phyloP scores from a whole-genome alignment of 2,329 filamentous ascomycete genomes.

The Didymella sp. region DNA sequence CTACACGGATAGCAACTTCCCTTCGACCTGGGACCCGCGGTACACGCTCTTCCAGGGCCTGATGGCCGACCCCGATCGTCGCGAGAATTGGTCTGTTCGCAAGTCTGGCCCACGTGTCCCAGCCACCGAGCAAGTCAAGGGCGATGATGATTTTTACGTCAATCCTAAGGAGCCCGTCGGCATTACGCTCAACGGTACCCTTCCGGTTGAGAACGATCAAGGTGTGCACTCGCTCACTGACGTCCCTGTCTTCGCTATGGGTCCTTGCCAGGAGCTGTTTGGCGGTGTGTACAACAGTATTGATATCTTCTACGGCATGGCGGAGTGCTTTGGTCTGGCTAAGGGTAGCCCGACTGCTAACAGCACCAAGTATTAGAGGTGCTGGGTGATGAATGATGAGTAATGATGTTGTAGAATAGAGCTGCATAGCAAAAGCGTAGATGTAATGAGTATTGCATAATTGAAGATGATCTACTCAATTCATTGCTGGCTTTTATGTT shows the following conservation, averaged over 20 bases:
- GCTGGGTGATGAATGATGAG: slow-evolving; percentile 11
- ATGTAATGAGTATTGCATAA: slow-evolving; percentile 9
- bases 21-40: slow-evolving; percentile 82
- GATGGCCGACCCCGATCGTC: slow-evolving; percentile 73
- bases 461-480: neutral
- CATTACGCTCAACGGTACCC: slow-evolving; percentile 77
- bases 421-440: slow-evolving; percentile 2
- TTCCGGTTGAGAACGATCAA: slow-evolving; percentile 67
- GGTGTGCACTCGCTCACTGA: slow-evolving; percentile 56
- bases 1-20: slow-evolving; percentile 81
- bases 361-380: slow-evolving; percentile 9
- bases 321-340: slow-evolving; percentile 66
- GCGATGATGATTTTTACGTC: slow-evolving; percentile 66
- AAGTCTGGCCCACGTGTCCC: slow-evolving; percentile 69
- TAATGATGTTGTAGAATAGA: slow-evolving; percentile 17
- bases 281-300: slow-evolving; percentile 73
- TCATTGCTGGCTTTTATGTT: too few species aligned
- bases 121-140: slow-evolving; percentile 62
- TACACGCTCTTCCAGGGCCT: slow-evolving; percentile 80
- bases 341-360: slow-evolving; percentile 26
- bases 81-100: slow-evolving; percentile 78
- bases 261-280: slow-evolving; percentile 80
- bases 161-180: slow-evolving; percentile 73
- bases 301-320: slow-evolving; percentile 78
- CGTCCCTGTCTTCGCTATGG: slow-evolving; percentile 71